A percentile compares a stretch with the other conserved stretches of the same genome.
Evolutionary conservation across 2,329 filamentous ascomycete species (phyloP).

Genomic region (Fusarium pininemorale): DNA sequence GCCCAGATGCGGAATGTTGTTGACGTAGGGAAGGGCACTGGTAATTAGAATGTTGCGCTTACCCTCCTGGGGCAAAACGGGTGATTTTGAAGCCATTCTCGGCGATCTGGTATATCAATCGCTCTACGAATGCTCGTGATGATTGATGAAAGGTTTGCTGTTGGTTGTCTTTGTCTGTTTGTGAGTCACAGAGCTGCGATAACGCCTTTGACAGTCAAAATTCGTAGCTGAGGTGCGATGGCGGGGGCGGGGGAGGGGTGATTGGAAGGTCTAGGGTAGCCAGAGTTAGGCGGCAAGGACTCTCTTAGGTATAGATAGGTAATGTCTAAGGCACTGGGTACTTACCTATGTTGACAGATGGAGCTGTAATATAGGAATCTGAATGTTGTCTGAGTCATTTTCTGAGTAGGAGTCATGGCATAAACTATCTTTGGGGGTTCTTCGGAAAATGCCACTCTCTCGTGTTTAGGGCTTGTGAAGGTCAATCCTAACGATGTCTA

Average conservation of each 20-base stretch:
- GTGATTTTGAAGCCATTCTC: conserved; percentile 42
- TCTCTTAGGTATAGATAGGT: too few species aligned
- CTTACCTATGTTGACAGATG: not conserved
- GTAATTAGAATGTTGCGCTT: conserved; percentile 92
- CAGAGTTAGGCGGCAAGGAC: not conserved
- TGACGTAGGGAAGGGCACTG: conserved; percentile 84
- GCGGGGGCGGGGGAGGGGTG: conserved; percentile 39
- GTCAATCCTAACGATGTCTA: too few species aligned
- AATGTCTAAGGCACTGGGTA: not conserved
- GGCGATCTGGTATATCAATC: conserved; percentile 10
- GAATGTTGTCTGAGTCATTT: not conserved
- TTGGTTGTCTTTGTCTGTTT: conserved; percentile 9
- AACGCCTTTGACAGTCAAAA: conserved; percentile 37
- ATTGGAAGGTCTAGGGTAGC: conserved; percentile 29
- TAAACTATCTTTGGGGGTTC: not conserved
- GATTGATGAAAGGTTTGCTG: not conserved
- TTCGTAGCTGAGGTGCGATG: conserved; percentile 34
- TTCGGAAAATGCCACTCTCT: not conserved
- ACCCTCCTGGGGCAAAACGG: conserved; percentile 72
- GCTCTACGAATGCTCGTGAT: not conserved
- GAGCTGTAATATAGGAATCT: not conserved
- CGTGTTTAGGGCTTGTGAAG: not conserved
- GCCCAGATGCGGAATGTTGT: conserved; percentile 83
- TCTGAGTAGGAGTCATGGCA: not conserved
- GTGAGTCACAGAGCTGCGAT: conserved; percentile 40